phyloP scores from a whole-genome alignment of 2,329 filamentous ascomycete genomes.

The Colletotrichum cereale region DNA sequence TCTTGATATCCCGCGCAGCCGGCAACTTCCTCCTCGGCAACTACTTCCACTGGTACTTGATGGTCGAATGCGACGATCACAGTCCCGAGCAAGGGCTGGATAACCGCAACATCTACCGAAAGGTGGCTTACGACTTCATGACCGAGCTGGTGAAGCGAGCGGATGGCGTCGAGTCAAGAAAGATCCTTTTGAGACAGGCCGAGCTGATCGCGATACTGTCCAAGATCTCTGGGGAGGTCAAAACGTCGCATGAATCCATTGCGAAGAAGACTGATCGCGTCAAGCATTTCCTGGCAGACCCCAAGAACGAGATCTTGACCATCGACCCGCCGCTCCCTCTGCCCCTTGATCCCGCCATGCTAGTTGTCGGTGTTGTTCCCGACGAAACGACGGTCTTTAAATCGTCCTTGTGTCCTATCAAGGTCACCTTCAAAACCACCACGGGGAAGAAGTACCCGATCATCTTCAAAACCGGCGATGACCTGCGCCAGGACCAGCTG shows the following conservation, averaged over 20 bases:
- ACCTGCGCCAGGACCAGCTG: slow-evolving; percentile 94
- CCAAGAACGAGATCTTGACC: slow-evolving; percentile 86
- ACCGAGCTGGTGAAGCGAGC: slow-evolving; percentile 80
- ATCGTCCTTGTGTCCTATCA: slow-evolving; percentile 91
- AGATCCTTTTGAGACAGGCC: slow-evolving; percentile 84
- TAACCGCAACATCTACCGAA: slow-evolving; percentile 88
- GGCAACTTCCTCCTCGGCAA: slow-evolving; percentile 93
- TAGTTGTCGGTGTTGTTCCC: slow-evolving; percentile 82
- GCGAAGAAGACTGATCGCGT: slow-evolving; percentile 85
- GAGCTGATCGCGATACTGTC: slow-evolving; percentile 90
- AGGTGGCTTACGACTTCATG: slow-evolving; percentile 98
- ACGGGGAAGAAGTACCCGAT: slow-evolving; percentile 86
- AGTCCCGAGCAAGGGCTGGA: slow-evolving; percentile 80
- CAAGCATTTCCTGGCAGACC: slow-evolving; percentile 86
- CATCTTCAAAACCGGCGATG: slow-evolving; percentile 97
- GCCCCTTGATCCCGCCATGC: slow-evolving; percentile 86
- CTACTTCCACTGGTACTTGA: slow-evolving; percentile 97
- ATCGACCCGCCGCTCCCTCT: slow-evolving; percentile 91
- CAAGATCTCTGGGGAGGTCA: slow-evolving; percentile 90
- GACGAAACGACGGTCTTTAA: slow-evolving; percentile 95
- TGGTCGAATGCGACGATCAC: slow-evolving; percentile 94
- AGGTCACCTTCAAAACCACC: slow-evolving; percentile 88
- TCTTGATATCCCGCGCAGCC: slow-evolving; percentile 88
- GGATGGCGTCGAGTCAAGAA: slow-evolving; percentile 79
- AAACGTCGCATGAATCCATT: slow-evolving; percentile 82